Conservation (phyloP, 2,329 filamentous ascomycete genomes). For the Malbranchea zuffiana region DNA sequence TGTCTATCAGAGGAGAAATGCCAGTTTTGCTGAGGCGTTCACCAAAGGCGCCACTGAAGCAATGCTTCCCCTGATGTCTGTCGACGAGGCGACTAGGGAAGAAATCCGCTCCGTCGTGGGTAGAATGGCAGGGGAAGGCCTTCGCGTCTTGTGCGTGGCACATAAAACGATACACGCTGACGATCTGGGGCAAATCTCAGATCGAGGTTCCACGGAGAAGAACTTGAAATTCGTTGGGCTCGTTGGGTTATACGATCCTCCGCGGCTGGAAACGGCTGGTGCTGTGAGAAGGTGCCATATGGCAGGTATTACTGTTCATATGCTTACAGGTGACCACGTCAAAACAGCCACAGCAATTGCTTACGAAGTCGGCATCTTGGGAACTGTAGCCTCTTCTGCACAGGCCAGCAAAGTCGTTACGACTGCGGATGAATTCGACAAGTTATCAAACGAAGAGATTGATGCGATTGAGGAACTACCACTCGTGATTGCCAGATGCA, state of each 20-base stretch:
- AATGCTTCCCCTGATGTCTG: slow-evolving; percentile 48
- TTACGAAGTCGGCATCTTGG: slow-evolving; percentile 61
- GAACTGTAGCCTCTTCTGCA: slow-evolving; percentile 37
- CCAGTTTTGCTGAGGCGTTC: slow-evolving; percentile 13
- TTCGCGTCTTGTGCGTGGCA: slow-evolving; percentile 44
- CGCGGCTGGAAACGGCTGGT: slow-evolving; percentile 60
- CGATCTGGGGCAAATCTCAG: slow-evolving; percentile 37
- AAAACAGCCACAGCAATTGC: slow-evolving; percentile 67
- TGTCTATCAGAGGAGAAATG: slow-evolving; percentile 36
- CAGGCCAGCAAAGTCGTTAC: slow-evolving; percentile 53
- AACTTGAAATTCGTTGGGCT: slow-evolving; percentile 61
- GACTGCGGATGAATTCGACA: slow-evolving; percentile 64
- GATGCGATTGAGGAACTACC: slow-evolving; percentile 43
- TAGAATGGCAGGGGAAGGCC: slow-evolving; percentile 48
- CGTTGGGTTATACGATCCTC: slow-evolving; percentile 70
- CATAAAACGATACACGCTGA: slow-evolving; percentile 25
- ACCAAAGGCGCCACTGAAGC: slow-evolving; percentile 52
- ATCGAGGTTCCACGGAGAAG: slow-evolving; percentile 50
- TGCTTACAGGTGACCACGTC: slow-evolving; percentile 67
- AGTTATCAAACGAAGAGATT: slow-evolving; percentile 58
- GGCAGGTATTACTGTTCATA: slow-evolving; percentile 63
- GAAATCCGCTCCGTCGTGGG: slow-evolving; percentile 53
- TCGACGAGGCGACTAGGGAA: slow-evolving; percentile 42
- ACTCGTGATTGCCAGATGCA: slow-evolving; percentile 42
- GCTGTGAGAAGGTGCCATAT: slow-evolving; percentile 56